Evolutionary conservation across 192 early-diverging fungal species (phyloP).

Genomic region (Coemansia sp.): DNA sequence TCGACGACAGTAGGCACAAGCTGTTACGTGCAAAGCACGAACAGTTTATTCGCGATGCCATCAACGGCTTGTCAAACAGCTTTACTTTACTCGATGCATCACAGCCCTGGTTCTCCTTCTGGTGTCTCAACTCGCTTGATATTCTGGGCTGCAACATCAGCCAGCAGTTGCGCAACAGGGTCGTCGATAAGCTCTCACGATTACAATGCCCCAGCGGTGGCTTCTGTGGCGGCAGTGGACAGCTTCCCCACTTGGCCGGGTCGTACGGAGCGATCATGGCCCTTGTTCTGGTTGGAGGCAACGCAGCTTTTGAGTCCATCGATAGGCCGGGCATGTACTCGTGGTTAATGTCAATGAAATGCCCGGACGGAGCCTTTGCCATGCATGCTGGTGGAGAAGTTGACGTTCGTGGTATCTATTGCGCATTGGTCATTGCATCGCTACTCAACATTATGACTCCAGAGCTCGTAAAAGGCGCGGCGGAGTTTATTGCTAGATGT

Average conservation of each 20-base stretch:
- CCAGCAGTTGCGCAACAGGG: conserved; percentile 47
- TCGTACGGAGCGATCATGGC: conserved; percentile 88
- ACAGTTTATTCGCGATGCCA: conserved; percentile 54
- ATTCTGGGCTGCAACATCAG: conserved; percentile 64
- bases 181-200: conserved; percentile 53
- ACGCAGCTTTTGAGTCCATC: conserved; percentile 59
- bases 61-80: conserved; percentile 55
- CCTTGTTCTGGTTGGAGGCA: conserved; percentile 72
- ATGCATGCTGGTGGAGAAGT: conserved; percentile 93
- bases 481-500: conserved; percentile 71
- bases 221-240: conserved; percentile 77
- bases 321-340: conserved; percentile 59
- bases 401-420: conserved; percentile 88
- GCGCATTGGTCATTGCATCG: conserved; percentile 73
- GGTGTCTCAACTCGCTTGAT: conserved; percentile 84
- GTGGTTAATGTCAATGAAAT: conserved; percentile 83
- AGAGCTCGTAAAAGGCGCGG: conserved; percentile 63
- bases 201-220: conserved; percentile 77
- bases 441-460: conserved; percentile 82
- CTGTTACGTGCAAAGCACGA: conserved; percentile 61
- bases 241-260: conserved; percentile 82
- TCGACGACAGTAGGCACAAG: conserved; percentile 26
- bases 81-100: conserved; percentile 77
- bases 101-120: conserved; percentile 89
- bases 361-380: conserved; percentile 80